Base-by-base conservation (phyloP, 805 yeast species). In the Torulaspora quercuum region DNA sequence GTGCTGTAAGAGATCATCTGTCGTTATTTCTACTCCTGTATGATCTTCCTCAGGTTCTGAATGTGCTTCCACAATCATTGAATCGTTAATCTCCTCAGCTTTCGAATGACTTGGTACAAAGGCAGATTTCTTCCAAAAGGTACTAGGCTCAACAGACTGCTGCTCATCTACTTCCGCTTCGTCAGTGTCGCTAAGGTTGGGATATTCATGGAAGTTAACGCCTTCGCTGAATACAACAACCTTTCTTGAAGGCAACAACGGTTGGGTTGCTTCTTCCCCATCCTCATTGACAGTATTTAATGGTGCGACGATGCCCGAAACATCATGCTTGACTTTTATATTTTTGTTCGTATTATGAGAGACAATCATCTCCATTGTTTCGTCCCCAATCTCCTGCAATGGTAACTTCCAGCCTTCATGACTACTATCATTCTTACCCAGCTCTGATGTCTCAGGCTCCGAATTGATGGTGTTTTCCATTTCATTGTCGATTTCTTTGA, bases 291-390 rank as follows among this genome's bases (percentile, higher is more conserved):
- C n/a, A n/a, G n/a, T n/a, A n/a, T n/a, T n/a, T n/a, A n/a, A n/a
- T n/a, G n/a, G n/a, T n/a, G n/a, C n/a, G n/a, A n/a, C n/a, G n/a
- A n/a, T n/a, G n/a, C n/a, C n/a, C n/a, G n/a, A n/a, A n/a, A n/a
- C 20, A 10, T 24, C 23, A 17, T 14, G 19, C 15, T 27, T 29
- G n/a, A 35, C 14, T 15, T 20, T 22, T 8, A 26, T 28, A 11
- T 42, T 42, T 11, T 26, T 35, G 19, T 12, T 37, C 2, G 61
- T 59, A 33, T 59, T 56, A 32, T 54, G 49, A 6, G 39, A 41
- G 1, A 55, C 57, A 13, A 57, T 39, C 53, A 50, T 47, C 7
- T 55, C 62, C 61, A 59, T 56, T 0, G 61, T 59, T 6, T 57
- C 62, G 17, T 56, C 61, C 4, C 61, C 61, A 9, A 57, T 52